A percentile compares a stretch with the other conserved stretches of the same genome.
These are phyloP conservation scores for Rhizoclosmatium globosum DNA, from an alignment of 192 early-diverging fungal genomes.

Conservation along the genomic window DNA sequence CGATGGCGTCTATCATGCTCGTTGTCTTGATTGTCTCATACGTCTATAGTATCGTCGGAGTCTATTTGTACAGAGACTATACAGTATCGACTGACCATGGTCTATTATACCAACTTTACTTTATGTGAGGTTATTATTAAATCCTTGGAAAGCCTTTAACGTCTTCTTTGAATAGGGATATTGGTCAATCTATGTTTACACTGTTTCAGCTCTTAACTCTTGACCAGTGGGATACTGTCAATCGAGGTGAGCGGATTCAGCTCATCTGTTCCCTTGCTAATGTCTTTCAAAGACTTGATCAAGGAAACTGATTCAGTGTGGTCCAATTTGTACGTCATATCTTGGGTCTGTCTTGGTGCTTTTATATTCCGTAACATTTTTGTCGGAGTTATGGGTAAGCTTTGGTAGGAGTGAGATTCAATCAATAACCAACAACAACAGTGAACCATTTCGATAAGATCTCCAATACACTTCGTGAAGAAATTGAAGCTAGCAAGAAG, in stretches of 20 bases:
- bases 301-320: slow-evolving; percentile 39
- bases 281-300: slow-evolving; percentile 11
- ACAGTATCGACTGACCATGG: slow-evolving; percentile 27
- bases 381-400: slow-evolving; percentile 57
- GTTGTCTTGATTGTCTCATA: slow-evolving; percentile 47
- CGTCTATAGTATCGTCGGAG: slow-evolving; percentile 49
- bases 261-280: too few relatives aligned
- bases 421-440: slow-evolving; percentile 2
- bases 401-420: background rate
- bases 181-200: slow-evolving; percentile 46
- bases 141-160: background rate
- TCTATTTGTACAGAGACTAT: slow-evolving; percentile 48
- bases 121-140: slow-evolving; percentile 23
- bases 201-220: slow-evolving; percentile 57
- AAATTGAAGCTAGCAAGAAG: slow-evolving; percentile 38
- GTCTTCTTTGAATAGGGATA: slow-evolving; percentile 24
- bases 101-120: slow-evolving; percentile 46
- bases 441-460: slow-evolving; percentile 59
- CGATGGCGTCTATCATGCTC: slow-evolving; percentile 54
- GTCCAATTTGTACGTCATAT: slow-evolving; percentile 47
- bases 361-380: slow-evolving; percentile 62
- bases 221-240: slow-evolving; percentile 56
- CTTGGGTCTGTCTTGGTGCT: slow-evolving; percentile 57
- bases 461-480: slow-evolving; percentile 45
- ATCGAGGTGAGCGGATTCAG: slow-evolving; percentile 11